Percentiles rank a stretch among this genome's conserved stretches.
Conservation (phyloP, 176 grass and related monocot genomes). For the Oropetium thomaeum region DNA sequence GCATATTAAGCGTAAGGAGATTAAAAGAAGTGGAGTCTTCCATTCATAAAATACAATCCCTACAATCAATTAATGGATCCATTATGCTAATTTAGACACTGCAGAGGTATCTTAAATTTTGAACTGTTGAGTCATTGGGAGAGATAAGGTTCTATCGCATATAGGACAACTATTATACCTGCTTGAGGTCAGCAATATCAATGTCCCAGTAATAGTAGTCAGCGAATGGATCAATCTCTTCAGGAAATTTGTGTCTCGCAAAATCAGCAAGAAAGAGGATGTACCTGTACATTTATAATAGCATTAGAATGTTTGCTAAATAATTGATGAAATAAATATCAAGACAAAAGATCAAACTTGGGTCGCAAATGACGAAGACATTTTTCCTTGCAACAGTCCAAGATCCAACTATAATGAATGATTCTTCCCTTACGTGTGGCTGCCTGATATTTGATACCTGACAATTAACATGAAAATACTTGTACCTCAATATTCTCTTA, state of each 20-base stretch:
- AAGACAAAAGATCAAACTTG: conserved; percentile 60
- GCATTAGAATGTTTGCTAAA: conserved; percentile 29
- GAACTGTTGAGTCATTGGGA: neutral
- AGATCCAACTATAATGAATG: conserved; percentile 87
- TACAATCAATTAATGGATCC: neutral
- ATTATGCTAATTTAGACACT: conserved; percentile 9
- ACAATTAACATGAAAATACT: conserved; percentile 18
- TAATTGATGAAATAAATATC: conserved; percentile 19
- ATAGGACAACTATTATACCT: conserved; percentile 36
- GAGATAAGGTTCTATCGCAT: conserved; percentile 5
- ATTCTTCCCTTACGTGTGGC: conserved; percentile 65
- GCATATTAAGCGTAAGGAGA: conserved; percentile 17
- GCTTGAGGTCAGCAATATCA: conserved; percentile 80
- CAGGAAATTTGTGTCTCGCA: conserved; percentile 62
- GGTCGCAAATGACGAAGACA: conserved; percentile 70
- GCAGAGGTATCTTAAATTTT: conserved; percentile 15
- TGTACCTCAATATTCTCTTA: conserved; percentile 17
- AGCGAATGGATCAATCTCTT: conserved; percentile 76
- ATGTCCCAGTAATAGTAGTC: conserved; percentile 89
- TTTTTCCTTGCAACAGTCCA: conserved; percentile 90
- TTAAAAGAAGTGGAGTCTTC: conserved; percentile 3
- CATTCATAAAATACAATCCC: neutral
- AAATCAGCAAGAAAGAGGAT: conserved; percentile 77
- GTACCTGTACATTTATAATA: conserved; percentile 54
- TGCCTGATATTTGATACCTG: conserved; percentile 92